Base-by-base conservation (phyloP, 495 filamentous ascomycete genomes). In the Aspergillus baeticus region DNA sequence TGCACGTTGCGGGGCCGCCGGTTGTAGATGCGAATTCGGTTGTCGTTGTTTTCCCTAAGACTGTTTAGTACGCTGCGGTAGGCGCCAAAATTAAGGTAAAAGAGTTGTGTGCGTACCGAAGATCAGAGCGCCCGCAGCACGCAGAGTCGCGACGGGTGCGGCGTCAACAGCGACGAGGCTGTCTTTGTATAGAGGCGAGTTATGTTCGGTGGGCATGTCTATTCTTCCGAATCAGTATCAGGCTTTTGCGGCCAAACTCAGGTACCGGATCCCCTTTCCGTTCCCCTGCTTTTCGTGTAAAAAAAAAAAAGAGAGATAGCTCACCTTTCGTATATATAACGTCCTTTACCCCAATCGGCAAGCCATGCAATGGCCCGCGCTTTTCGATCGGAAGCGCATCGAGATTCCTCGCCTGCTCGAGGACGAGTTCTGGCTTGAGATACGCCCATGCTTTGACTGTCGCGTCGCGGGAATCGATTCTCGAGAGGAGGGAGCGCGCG, bases 341-440 rank as follows among this genome's bases (percentile, higher is more conserved):
- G 72, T 86, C 83, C 58, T 84, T 84, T 4, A 86, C 66, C 3
- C 71, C 82, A 39, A 86, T 60, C 0, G 80, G 69, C 0, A 86
- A 53, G 0, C 82, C 82, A 57, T 84, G 80, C 0, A 86, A 56
- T 3, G 76, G 78, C 0, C 82, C 81, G 54, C 81, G 64, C 37
- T 77, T 51, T 6, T 74, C 69, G 5, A 48, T 38, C 0, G 80
- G 73, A 0, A 82, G 60, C 14, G 64, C 36, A 51, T 86, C 82
- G 0, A 86, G 76, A 5, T 64, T 60, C n/a, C 67, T 69, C 6
- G 83, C 82, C 54, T 80, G 75, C 5, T 62, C 54, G 14, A 85
- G 69, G 6, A 84, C 73, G 51, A 70, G 59, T 0, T 77, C 71
- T 0, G 72, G 69, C 55, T 81, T 62, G 7, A 82, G 67, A 64